Evolutionary conservation across 164 flowering plant genomes (phyloP).

Genomic region (Vitis rotundifolia): DNA sequence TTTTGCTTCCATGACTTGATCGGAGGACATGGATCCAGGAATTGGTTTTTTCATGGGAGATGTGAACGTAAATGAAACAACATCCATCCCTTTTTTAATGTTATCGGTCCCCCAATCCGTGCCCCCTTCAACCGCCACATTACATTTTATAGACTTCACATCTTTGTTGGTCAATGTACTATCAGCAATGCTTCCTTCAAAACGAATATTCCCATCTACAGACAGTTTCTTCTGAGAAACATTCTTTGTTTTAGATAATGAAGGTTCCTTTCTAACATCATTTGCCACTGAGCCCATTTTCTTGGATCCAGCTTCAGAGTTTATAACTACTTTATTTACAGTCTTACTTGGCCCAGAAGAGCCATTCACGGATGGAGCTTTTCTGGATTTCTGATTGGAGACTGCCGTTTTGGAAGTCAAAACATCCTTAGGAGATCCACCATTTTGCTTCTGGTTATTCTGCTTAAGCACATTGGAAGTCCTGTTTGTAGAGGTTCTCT

Average conservation of each 20-base stretch:
- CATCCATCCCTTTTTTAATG: slow-evolving; percentile 44
- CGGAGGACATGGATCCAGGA: slow-evolving; percentile 18
- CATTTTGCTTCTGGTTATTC: slow-evolving; percentile 66
- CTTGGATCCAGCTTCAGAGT: slow-evolving; percentile 25
- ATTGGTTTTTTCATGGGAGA: slow-evolving; percentile 50
- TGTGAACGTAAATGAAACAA: slow-evolving; percentile 66
- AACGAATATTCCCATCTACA: slow-evolving; percentile 13
- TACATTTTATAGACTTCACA: slow-evolving; percentile 31
- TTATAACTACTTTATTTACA: slow-evolving; percentile 30
- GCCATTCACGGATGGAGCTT: slow-evolving; percentile 15
- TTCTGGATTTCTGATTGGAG: slow-evolving; percentile 29
- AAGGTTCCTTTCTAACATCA: slow-evolving; percentile 24
- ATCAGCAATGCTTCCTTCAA: slow-evolving; percentile 13
- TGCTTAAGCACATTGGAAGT: slow-evolving; percentile 37
- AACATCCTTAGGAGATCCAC: slow-evolving; percentile 19
- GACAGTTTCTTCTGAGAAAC: slow-evolving; percentile 28
- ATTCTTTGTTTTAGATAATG: slow-evolving; percentile 29
- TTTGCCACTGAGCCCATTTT: slow-evolving; percentile 19
- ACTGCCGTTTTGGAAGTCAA: slow-evolving; percentile 20
- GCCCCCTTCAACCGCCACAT: slow-evolving; percentile 27
- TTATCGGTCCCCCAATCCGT: slow-evolving; percentile 22
- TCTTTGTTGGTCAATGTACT: slow-evolving; percentile 10
- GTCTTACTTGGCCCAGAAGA: slow-evolving; percentile 28
- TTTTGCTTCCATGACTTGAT: slow-evolving; percentile 10
- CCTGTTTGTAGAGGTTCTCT: slow-evolving; percentile 25